Percentiles rank a stretch among this genome's conserved stretches.
phyloP scores from a whole-genome alignment of 2,329 filamentous ascomycete genomes.

The Alternaria arborescens region DNA sequence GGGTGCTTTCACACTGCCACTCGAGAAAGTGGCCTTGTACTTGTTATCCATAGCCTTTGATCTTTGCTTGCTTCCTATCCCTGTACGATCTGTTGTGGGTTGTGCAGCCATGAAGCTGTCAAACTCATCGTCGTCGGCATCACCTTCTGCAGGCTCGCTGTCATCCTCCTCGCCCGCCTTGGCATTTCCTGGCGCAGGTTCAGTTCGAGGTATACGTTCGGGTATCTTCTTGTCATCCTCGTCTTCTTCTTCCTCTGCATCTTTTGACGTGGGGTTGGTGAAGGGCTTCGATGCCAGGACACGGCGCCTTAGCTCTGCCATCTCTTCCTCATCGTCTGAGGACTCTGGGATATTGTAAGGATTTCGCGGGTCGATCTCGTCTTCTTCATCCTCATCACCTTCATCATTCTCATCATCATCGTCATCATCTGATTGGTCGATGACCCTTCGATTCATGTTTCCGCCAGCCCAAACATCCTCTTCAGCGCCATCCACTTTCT shows the following conservation, averaged over 20 bases:
- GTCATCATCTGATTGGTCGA: slow-evolving; percentile 52
- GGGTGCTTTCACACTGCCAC: slow-evolving; percentile 38
- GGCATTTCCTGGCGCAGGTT: slow-evolving; percentile 43
- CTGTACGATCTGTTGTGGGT: slow-evolving; percentile 85
- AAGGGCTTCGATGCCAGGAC: slow-evolving; percentile 95
- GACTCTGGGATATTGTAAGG: slow-evolving; percentile 78
- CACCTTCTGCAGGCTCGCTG: slow-evolving; percentile 73
- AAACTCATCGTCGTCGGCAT: slow-evolving; percentile 76
- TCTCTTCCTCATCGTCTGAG: slow-evolving; percentile 83
- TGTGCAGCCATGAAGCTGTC: slow-evolving; percentile 93
- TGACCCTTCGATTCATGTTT: slow-evolving; percentile 76
- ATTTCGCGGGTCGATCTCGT: slow-evolving; percentile 65
- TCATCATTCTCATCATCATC: slow-evolving; percentile 61
- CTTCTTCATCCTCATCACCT: slow-evolving; percentile 50
- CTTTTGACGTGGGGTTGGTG: slow-evolving; percentile 62
- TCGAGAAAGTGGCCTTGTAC: slow-evolving; percentile 45
- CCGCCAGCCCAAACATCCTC: slow-evolving; percentile 90
- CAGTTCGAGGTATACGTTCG: slow-evolving; percentile 69
- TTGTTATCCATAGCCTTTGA: slow-evolving; percentile 52
- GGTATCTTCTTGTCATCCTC: slow-evolving; percentile 63
- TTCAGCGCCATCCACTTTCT: slow-evolving; percentile 62
- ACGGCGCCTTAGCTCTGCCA: slow-evolving; percentile 89
- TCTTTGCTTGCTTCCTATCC: slow-evolving; percentile 70
- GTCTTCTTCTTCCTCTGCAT: slow-evolving; percentile 25
- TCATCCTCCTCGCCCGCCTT: slow-evolving; percentile 67